Percentiles rank a stretch among this genome's conserved stretches.
Evolutionary conservation across 257 asterid genomes (phyloP).

Genomic region (Lavandula angustifolia): DNA sequence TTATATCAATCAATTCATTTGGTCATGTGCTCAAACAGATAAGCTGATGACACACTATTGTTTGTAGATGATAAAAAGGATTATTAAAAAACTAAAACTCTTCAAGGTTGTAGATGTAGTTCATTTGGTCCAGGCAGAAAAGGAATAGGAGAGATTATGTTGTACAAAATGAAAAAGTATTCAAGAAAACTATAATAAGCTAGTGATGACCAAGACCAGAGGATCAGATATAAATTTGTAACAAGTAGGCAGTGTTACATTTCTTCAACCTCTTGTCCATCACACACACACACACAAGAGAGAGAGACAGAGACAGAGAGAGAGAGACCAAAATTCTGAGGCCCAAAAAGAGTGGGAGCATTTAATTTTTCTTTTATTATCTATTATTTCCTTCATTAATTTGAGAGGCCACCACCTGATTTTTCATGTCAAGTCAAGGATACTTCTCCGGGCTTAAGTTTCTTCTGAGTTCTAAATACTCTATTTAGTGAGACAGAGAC

Average conservation of each 20-base stretch:
- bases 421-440: not conserved
- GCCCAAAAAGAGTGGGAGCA: not conserved
- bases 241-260: slow-evolving; percentile 17
- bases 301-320: too few relatives aligned
- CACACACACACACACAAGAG: slow-evolving; percentile 17
- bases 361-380: slow-evolving; percentile 25
- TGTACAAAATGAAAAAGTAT: not conserved
- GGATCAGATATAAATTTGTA: not conserved
- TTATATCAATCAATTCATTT: not conserved
- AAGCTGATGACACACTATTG: too few relatives aligned
- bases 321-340: slow-evolving; percentile 16
- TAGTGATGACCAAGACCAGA: slow-evolving; percentile 3
- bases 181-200: not conserved
- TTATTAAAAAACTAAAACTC: not conserved
- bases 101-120: not conserved
- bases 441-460: slow-evolving; percentile 4
- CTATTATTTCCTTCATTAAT: slow-evolving; percentile 22
- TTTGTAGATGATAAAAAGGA: too few relatives aligned
- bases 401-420: not conserved
- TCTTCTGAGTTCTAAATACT: not conserved
- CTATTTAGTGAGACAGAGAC: slow-evolving; percentile 12
- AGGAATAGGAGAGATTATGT: not conserved
- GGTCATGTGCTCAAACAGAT: too few relatives aligned
- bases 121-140: not conserved
- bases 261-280: not conserved